These are phyloP conservation scores for Curvularia hawaiiensis DNA, from an alignment of 2,329 filamentous ascomycete genomes.

Conservation along the genomic window DNA sequence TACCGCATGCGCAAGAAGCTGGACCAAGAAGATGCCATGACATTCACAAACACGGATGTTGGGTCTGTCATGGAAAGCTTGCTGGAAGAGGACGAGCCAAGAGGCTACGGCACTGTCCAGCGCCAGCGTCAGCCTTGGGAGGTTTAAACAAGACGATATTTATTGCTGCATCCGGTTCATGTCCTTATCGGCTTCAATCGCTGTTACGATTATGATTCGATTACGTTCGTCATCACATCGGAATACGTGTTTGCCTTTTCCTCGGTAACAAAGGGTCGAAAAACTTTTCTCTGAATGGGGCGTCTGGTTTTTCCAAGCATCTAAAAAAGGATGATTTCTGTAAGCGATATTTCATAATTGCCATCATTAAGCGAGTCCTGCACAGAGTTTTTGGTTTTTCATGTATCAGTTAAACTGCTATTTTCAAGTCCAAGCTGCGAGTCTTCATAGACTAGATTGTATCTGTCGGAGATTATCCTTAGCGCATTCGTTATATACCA, in stretches of 20 bases:
- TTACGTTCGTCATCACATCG: not conserved
- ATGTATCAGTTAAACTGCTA: not conserved
- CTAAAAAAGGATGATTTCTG: not conserved
- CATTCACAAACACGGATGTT: conserved; percentile 71
- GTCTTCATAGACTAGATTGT: conserved; percentile 13
- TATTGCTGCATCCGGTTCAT: not conserved
- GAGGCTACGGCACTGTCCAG: conserved; percentile 33
- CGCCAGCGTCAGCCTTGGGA: conserved; percentile 24
- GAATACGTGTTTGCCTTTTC: not conserved
- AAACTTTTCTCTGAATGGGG: not conserved
- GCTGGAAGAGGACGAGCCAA: conserved; percentile 43
- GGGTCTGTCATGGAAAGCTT: conserved; percentile 59
- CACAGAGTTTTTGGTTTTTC: not conserved
- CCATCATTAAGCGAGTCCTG: conserved; percentile 9
- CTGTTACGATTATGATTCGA: conserved; percentile 2
- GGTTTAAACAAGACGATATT: conserved; percentile 4
- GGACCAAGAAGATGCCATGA: conserved; percentile 54
- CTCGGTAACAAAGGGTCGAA: not conserved
- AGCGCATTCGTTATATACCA: not conserved
- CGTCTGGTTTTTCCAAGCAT: not conserved
- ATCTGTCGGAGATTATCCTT: not conserved
- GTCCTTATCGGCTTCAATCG: not conserved
- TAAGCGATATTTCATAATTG: not conserved
- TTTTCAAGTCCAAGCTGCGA: not conserved
- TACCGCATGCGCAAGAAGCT: conserved; percentile 40